Percentiles rank a stretch among this genome's conserved stretches.
These are phyloP conservation scores for Talaromyces sp. DNA, from an alignment of 2,329 filamentous ascomycete genomes.

Conservation along the genomic window DNA sequence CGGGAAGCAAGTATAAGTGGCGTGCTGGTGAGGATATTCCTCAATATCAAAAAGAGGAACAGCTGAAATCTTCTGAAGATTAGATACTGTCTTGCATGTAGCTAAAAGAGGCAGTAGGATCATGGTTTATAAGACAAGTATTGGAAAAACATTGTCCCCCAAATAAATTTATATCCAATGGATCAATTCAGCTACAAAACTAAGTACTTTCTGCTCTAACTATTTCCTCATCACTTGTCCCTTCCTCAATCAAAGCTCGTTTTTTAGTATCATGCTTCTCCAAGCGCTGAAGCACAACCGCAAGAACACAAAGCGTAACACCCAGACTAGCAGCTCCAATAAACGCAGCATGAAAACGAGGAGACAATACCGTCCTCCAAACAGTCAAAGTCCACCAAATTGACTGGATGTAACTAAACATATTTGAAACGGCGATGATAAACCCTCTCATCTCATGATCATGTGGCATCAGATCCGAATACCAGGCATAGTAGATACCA, in stretches of 20 bases:
- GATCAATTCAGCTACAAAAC: too few species aligned
- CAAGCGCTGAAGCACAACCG: constrained; percentile 18
- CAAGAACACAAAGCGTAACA: neutral
- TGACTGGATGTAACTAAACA: constrained; percentile 10
- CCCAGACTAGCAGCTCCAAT: constrained; percentile 5
- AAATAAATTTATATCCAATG: neutral
- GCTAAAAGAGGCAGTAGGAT: too few species aligned
- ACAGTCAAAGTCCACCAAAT: constrained; percentile 11
- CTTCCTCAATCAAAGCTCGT: neutral
- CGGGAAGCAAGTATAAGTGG: constrained; percentile 37
- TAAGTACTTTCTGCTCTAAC: neutral
- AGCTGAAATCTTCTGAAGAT: neutral
- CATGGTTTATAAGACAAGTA: neutral
- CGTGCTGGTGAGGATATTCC: constrained; percentile 32
- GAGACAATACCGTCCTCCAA: constrained; percentile 7
- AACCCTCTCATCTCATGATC: constrained; percentile 15
- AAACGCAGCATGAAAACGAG: constrained; percentile 12
- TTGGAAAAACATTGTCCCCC: neutral
- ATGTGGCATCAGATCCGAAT: constrained; percentile 10
- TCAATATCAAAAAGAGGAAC: constrained; percentile 21
- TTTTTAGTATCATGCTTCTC: constrained; percentile 23
- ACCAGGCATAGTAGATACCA: constrained; percentile 14
- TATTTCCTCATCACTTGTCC: neutral
- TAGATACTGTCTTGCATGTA: neutral
- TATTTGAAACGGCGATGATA: constrained; percentile 7